Evolutionary conservation across 805 yeast species (phyloP).

Genomic region (Wickerhamomyces queroliae): DNA sequence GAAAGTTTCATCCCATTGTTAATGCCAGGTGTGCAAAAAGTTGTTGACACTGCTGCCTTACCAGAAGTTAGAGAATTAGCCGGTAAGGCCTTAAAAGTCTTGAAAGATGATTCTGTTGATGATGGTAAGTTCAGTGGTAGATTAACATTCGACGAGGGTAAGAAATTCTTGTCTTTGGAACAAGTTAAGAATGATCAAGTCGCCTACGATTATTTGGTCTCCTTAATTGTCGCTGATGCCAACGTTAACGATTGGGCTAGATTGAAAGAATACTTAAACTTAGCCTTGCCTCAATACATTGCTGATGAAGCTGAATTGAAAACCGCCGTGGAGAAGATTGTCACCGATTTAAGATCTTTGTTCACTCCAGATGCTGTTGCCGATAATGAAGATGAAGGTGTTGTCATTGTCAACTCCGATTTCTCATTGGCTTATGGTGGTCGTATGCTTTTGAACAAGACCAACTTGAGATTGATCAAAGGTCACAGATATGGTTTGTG

Average conservation of each 20-base stretch:
- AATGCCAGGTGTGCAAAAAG: conserved; percentile 88
- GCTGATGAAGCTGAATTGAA: conserved; percentile 30
- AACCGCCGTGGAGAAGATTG: conserved; percentile 36
- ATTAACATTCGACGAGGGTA: conserved; percentile 50
- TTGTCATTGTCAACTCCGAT: conserved; percentile 89
- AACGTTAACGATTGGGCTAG: conserved; percentile 72
- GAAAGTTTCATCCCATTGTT: conserved; percentile 80
- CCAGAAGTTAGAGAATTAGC: conserved; percentile 97
- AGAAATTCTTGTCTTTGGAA: conserved; percentile 31
- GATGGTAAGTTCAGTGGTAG: conserved; percentile 78
- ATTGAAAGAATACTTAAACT: conserved; percentile 47
- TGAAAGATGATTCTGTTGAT: conserved; percentile 72
- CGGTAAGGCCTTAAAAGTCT: conserved; percentile 73
- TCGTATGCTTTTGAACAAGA: conserved; percentile 92
- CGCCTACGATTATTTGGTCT: conserved; percentile 43
- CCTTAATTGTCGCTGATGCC: conserved; percentile 51
- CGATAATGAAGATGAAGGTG: conserved; percentile 69
- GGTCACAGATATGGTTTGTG: conserved; percentile 97
- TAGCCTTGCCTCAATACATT: conserved; percentile 33
- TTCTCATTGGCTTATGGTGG: conserved; percentile 97
- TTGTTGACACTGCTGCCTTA: conserved; percentile 81
- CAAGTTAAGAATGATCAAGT: conserved; percentile 30
- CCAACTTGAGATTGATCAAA: conserved; percentile 77
- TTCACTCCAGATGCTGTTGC: conserved; percentile 49
- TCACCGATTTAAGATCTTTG: conserved; percentile 44